Percentiles rank a stretch among this genome's conserved stretches.
phyloP scores from a whole-genome alignment of 1,284 basidiomycete species.

The Leccinum pallidistipes region DNA sequence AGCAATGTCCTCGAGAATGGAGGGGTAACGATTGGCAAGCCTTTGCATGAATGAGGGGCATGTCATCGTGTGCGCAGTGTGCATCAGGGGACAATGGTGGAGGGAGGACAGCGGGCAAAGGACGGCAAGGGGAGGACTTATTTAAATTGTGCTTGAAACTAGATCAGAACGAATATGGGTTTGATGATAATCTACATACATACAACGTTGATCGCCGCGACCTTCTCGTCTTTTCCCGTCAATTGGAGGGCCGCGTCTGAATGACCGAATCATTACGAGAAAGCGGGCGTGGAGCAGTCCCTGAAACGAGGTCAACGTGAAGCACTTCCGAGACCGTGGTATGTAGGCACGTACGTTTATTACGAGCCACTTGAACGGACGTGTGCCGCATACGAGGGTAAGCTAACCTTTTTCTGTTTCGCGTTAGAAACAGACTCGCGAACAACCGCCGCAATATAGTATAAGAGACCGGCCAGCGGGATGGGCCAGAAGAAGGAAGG shows the following conservation, averaged over 20 bases:
- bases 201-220: slow-evolving; percentile 48
- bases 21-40: slow-evolving; percentile 28
- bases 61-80: slow-evolving; percentile 1
- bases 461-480: background rate
- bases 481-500: slow-evolving; percentile 11
- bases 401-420: slow-evolving; percentile 12
- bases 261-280: slow-evolving; percentile 39
- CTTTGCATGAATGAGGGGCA: slow-evolving; percentile 15
- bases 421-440: slow-evolving; percentile 1
- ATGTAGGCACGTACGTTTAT: slow-evolving; percentile 12
- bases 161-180: slow-evolving; percentile 36
- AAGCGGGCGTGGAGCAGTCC: slow-evolving; percentile 27
- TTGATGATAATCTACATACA: slow-evolving; percentile 40
- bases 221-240: slow-evolving; percentile 38
- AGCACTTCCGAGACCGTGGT: slow-evolving; percentile 9
- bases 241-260: slow-evolving; percentile 34
- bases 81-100: background rate
- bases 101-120: slow-evolving; percentile 5
- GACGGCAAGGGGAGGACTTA: slow-evolving; percentile 20
- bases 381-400: slow-evolving; percentile 7
- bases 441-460: background rate
- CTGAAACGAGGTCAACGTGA: slow-evolving; percentile 34
- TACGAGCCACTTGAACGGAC: slow-evolving; percentile 10
- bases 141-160: slow-evolving; percentile 31
- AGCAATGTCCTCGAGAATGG: slow-evolving; percentile 41